Evolutionary conservation across 345 rosid species (phyloP).

Genomic region (Citrus trifoliata): DNA sequence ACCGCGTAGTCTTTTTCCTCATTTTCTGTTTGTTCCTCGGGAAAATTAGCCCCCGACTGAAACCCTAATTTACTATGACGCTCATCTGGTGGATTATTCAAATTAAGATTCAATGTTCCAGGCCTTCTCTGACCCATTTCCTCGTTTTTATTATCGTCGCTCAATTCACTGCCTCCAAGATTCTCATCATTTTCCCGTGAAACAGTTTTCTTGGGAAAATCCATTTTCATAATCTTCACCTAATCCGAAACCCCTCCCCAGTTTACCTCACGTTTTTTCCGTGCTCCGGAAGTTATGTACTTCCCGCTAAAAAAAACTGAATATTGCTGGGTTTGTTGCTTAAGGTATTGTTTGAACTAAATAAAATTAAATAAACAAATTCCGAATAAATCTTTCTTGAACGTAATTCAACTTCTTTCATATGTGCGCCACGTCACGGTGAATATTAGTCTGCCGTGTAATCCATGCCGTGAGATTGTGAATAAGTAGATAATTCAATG

Average conservation of each 20-base stretch:
- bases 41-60: neutral
- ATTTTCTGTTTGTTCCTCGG: slow-evolving; percentile 3
- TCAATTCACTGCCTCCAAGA: neutral
- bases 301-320: neutral
- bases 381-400: no score
- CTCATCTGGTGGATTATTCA: slow-evolving; percentile 11
- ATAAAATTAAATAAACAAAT: no score
- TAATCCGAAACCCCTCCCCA: neutral
- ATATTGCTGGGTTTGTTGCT: neutral
- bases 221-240: neutral
- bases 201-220: neutral
- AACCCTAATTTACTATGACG: slow-evolving; percentile 1
- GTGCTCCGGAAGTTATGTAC: neutral
- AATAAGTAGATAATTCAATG: no score
- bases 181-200: neutral
- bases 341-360: no score
- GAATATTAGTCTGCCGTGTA: no score
- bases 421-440: no score
- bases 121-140: neutral
- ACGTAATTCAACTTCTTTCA: no score
- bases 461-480: no score
- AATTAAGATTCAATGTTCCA: slow-evolving; percentile 10
- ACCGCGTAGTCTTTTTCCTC: neutral
- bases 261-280: neutral
- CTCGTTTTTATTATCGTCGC: neutral